Evolutionary conservation across 2,329 filamentous ascomycete genomes (phyloP).

Genomic region (Curvularia verruculosa): DNA sequence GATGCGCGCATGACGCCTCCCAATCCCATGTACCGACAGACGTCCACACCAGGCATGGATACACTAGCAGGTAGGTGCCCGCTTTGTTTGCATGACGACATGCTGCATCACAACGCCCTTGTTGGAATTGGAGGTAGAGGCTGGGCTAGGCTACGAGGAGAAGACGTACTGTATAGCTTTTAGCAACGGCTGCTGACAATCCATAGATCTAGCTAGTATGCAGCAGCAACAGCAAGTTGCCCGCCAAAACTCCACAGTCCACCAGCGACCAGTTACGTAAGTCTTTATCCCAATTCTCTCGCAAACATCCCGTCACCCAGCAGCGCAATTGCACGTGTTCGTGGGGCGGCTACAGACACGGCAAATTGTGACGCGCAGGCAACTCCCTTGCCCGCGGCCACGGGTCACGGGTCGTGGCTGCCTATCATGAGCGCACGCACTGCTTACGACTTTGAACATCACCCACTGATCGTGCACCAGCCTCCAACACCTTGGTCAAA

Average conservation of each 20-base stretch:
- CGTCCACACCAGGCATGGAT: slow-evolving; percentile 57
- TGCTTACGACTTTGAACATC: slow-evolving; percentile 13
- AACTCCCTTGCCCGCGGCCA: slow-evolving; percentile 24
- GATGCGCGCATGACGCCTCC: slow-evolving; percentile 45
- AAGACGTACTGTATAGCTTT: slow-evolving; percentile 2
- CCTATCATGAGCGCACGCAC: slow-evolving; percentile 22
- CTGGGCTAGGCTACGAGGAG: slow-evolving; percentile 2
- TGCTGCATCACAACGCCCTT: background rate
- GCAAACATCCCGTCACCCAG: background rate
- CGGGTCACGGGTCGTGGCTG: slow-evolving; percentile 31
- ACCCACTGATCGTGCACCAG: slow-evolving; percentile 20
- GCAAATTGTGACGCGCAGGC: slow-evolving; percentile 10
- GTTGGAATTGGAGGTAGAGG: background rate
- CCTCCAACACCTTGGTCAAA: slow-evolving; percentile 43
- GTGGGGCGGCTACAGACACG: background rate
- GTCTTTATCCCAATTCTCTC: slow-evolving; percentile 10
- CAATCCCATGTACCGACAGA: slow-evolving; percentile 47
- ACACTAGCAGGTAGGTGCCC: slow-evolving; percentile 52
- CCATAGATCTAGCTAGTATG: slow-evolving; percentile 55
- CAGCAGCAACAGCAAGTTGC: slow-evolving; percentile 55
- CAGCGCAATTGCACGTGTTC: background rate
- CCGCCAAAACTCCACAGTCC: slow-evolving; percentile 43
- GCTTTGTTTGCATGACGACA: slow-evolving; percentile 17
- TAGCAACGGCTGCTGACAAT: slow-evolving; percentile 9
- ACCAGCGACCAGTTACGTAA: slow-evolving; percentile 48